Conservation (phyloP, 1,284 basidiomycete species). For the Cutaneotrichosporon sp. region DNA sequence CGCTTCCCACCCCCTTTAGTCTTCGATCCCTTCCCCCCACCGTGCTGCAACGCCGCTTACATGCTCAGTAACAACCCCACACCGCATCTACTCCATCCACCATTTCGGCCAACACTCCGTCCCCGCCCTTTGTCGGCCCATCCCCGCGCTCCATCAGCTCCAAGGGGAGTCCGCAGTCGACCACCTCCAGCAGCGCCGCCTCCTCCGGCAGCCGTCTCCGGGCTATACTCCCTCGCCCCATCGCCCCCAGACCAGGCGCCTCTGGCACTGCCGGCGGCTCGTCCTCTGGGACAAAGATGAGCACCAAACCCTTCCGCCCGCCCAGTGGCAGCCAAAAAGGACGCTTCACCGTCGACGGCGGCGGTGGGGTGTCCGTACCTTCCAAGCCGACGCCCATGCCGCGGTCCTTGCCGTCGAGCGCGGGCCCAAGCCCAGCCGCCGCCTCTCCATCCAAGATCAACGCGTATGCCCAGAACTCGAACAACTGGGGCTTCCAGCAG, state of each 20-base stretch:
- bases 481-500: constrained; percentile 6
- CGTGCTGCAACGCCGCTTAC: background rate
- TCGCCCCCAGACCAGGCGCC: constrained; percentile 33
- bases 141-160: constrained; percentile 47
- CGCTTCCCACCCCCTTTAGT: background rate
- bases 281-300: constrained; percentile 36
- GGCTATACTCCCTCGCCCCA: constrained; percentile 45
- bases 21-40: background rate
- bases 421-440: constrained; percentile 8
- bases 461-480: constrained; percentile 15
- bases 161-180: constrained; percentile 29
- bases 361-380: constrained; percentile 19
- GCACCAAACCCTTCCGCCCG: constrained; percentile 41
- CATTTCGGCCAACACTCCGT: constrained; percentile 45
- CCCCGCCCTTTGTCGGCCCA: constrained; percentile 44
- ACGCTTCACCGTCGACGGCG: constrained; percentile 50
- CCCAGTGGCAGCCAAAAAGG: constrained; percentile 44
- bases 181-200: constrained; percentile 17
- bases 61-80: constrained; percentile 5
- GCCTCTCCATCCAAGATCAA: constrained; percentile 29
- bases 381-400: background rate
- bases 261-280: constrained; percentile 10
- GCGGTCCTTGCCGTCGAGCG: background rate
- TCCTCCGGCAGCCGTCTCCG: constrained; percentile 33
- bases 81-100: constrained; percentile 22